Base-by-base conservation (phyloP, 2,329 filamentous ascomycete genomes). In the Claviceps humidiphila region DNA sequence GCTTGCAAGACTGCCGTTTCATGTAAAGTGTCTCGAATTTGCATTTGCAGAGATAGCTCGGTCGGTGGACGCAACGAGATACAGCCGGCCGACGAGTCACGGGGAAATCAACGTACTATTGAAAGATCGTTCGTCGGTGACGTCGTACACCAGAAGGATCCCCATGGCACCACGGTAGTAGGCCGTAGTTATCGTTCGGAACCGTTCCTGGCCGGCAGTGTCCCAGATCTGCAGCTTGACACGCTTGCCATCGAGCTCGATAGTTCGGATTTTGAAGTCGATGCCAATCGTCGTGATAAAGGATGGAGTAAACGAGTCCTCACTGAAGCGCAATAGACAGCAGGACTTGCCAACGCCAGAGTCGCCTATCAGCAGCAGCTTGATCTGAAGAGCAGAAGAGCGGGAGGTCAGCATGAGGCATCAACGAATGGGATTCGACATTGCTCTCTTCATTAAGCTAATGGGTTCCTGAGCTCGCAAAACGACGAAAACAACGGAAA, bases 171-270 rank as follows among this genome's bases (percentile, higher is more conserved):
- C 93, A 66, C 93, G 81, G 73, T 98, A 98, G 75, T 98, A 98
- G 60, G 93, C 91, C 47, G 93, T 97, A 51, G 93, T 98, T 74
- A 98, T 98, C 58, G 93, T 98, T 60, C 93, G 82, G 80, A 98
- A 98, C 57, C 93, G 86, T 74, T 98, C 93, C 72, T 98, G 93
- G 52, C 93, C 93, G 51, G 93, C 93, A 26, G 93, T 98, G 67
- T 98, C 93, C 93, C 93, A 98, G 73, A 98, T 98, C 76, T 98
- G 93, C 68, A 98, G 75, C 79, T 98, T 98, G 64, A 98, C 93
- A 57, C 91, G 82, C 81, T 98, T 98, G 68, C 91, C 91, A 73
- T 98, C 93, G 61, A 98, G 78, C 74, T 98, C 93, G 74, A 98
- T 98, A 59, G 93, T 98, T 60, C 93, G 82, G 68, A 98, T 98